Base-by-base conservation (phyloP, 352 stramenopile genomes). In the Pythium chondricola region DNA sequence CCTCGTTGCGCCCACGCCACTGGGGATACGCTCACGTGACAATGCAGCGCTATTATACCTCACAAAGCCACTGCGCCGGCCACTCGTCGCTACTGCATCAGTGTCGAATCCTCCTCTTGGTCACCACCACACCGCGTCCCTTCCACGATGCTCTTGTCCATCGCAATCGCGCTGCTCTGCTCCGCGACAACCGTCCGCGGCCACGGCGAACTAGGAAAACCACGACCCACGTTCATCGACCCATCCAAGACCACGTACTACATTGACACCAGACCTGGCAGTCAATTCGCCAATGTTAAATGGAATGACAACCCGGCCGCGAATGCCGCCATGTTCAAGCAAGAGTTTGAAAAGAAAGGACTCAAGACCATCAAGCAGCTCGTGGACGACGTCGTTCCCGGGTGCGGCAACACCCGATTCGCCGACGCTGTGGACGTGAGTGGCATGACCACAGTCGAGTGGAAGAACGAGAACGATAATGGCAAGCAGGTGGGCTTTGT, bases 231-330 rank as follows among this genome's bases (percentile, higher is more conserved):
- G 22, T 45, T 45, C 39, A 45, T 13, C 1, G 18, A 9, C 18
- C 8, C 14, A 8, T 1, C 22, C 1, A 45, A 18, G 22, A 45
- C 24, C 13, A 45, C 39, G 9, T 16, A 45, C 39, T 45, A 30
- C 21, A 30, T 18, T 20, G 39, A 30, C 9, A 45, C 27, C 20
- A 11, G 27, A 10, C 6, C 39, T 16, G 39, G 1, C 17, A 36
- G 9, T 8, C 6, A 30, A 11, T 45, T 16, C 18, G 22, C 6
- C 18, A 62, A 62, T 13, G 49, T 50, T 6, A 37, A 59, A 18
- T 75, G 65, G 58, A 70, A 75, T 40, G 22, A 44, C 24, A 50
- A 56, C n/a, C 59, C 66, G 2, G 52, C 40, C 31, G 48, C 71
- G 27, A 73, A 67, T 31, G 61, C 56, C 40, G 52, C 61, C 26